Evolutionary conservation across 768 basidiomycete genomes (phyloP), one percentile per base, ranked within the genome.

Genomic region (Sporobolomyces phaffii): DNA sequence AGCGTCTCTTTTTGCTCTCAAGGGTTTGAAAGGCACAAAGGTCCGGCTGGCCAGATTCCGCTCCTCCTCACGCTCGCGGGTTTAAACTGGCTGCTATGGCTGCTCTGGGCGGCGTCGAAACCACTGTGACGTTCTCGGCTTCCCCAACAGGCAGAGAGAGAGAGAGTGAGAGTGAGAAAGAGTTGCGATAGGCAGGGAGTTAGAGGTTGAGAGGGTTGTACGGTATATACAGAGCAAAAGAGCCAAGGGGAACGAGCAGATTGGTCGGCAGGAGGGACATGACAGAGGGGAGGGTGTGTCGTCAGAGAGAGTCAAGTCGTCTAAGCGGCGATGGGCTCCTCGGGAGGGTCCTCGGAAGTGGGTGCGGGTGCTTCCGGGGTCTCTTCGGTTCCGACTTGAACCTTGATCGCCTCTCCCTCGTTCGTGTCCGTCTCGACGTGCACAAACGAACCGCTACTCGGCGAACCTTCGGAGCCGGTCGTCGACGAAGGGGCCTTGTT

Each of bases 391-490:
- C 44, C 53, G 15, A 50, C 57, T 24, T 47, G 49, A 18, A 62
- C 56, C 40, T 65, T 60, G 43, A 48, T 36, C 34, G 34, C 62
- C 33, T 56, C 29, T 33, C 43, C 60, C 3, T 43, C 53, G n/a
- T 44, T 54, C 29, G 43, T 47, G 24, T 65, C 64, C 26, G 59
- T 52, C 54, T 64, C 62, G 54, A 72, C 70, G 41, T 68, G 65
- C 14, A 72, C 65, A 56, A 64, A 72, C 20, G 62, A 64, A 22
- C 63, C 60, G 24, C 31, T 36, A 22, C 47, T 56, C 29, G 60
- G 53, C 14, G 44, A 28, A 26, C 38, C 3, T 22, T 45, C 48
- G 9, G 64, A 52, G n/a, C 44, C 59, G 5, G 52, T 51, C 29
- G 59, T 45, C 26, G 67, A 58, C 18, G 41, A 22, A 44, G 56